These are phyloP conservation scores for Stephanodiscus triporus DNA, from an alignment of 108 stramenopile genomes.

Conservation along the genomic window DNA sequence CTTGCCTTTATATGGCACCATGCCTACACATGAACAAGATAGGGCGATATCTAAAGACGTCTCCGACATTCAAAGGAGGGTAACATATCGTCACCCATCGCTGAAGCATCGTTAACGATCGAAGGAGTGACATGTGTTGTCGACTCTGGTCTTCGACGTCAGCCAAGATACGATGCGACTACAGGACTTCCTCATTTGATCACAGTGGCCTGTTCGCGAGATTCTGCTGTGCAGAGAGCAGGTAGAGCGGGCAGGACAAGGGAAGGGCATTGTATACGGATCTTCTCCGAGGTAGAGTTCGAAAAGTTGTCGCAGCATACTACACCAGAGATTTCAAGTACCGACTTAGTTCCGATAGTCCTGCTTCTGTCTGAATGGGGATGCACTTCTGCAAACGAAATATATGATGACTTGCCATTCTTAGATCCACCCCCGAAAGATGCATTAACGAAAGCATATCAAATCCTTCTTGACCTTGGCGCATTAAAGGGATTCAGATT, in stretches of 20 bases:
- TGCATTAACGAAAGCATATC: slow-evolving; percentile 58
- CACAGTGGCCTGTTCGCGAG: slow-evolving; percentile 64
- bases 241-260: slow-evolving; percentile 86
- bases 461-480: slow-evolving; percentile 56
- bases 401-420: slow-evolving; percentile 74
- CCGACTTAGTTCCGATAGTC: slow-evolving; percentile 71
- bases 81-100: slow-evolving; percentile 80
- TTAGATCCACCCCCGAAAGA: slow-evolving; percentile 69
- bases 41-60: slow-evolving; percentile 50
- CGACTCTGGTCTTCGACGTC: slow-evolving; percentile 76
- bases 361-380: slow-evolving; percentile 83
- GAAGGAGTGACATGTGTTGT: slow-evolving; percentile 80
- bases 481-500: slow-evolving; percentile 57
- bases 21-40: slow-evolving; percentile 74
- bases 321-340: slow-evolving; percentile 72
- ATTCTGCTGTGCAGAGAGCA: slow-evolving; percentile 77
- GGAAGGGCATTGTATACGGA: slow-evolving; percentile 80
- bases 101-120: slow-evolving; percentile 88
- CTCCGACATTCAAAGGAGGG: slow-evolving; percentile 43
- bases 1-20: slow-evolving; percentile 71
- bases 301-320: slow-evolving; percentile 44
- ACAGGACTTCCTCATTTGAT: slow-evolving; percentile 75
- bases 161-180: slow-evolving; percentile 71
- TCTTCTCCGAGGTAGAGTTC: slow-evolving; percentile 71
- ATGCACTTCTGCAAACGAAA: slow-evolving; percentile 62